phyloP scores from a whole-genome alignment of 371 early-diverging fungal genomes.

The Quaeritorhiza haematococci region DNA sequence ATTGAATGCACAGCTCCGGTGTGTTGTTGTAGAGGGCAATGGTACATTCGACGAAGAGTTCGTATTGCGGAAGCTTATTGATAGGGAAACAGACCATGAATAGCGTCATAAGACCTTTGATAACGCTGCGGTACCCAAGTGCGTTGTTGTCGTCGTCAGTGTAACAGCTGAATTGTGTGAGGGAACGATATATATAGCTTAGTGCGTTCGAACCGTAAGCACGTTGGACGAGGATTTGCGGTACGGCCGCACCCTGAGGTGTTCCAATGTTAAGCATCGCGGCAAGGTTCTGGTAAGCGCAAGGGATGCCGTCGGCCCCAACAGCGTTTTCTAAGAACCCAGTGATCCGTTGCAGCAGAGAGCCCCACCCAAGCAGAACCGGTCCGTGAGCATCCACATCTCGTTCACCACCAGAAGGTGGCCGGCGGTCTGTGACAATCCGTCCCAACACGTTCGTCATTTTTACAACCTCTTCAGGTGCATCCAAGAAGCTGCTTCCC shows the following conservation, averaged over 20 bases:
- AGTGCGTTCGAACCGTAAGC: neutral
- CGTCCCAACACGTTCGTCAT: neutral
- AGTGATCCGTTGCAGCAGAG: neutral
- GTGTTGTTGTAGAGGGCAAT: conserved; percentile 15
- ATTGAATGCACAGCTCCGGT: conserved; percentile 26
- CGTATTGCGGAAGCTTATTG: conserved; percentile 19
- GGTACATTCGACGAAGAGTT: conserved; percentile 18
- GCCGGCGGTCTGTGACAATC: neutral
- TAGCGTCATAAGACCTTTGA: conserved; percentile 31
- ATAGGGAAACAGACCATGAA: conserved; percentile 17
- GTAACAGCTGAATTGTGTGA: neutral
- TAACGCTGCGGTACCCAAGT: conserved; percentile 23
- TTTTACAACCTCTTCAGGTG: neutral
- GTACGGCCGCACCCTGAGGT: conserved; percentile 14
- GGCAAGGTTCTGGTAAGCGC: neutral
- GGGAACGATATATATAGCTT: neutral
- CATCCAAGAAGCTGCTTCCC: neutral
- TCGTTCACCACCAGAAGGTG: neutral
- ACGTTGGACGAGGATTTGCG: neutral
- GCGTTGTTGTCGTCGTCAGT: neutral
- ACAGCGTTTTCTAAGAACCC: neutral
- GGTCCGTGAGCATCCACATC: conserved; percentile 9
- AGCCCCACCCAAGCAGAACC: conserved; percentile 15
- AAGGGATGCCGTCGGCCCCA: neutral
- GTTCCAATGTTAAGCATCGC: neutral